phyloP scores from a whole-genome alignment of 2,329 filamentous ascomycete genomes.

The Colletotrichum navitas region DNA sequence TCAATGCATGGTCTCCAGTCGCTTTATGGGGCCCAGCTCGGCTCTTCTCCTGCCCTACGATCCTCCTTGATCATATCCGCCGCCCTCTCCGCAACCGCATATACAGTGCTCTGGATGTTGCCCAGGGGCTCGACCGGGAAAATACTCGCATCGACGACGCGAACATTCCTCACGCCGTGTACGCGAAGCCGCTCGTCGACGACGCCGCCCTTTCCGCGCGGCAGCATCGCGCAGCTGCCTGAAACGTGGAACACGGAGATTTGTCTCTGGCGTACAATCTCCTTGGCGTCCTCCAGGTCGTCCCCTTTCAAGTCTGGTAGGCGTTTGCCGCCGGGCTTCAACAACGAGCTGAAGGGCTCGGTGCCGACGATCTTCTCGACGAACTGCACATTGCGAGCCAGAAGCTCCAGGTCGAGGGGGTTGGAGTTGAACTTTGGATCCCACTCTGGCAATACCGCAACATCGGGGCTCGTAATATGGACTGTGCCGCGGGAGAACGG shows the following conservation, averaged over 20 bases:
- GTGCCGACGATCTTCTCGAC: conserved; percentile 54
- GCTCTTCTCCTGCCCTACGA: neutral
- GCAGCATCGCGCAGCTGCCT: conserved; percentile 64
- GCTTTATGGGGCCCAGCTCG: neutral
- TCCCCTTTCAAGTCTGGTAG: conserved; percentile 50
- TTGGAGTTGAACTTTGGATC: conserved; percentile 68
- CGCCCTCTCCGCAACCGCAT: conserved; percentile 56
- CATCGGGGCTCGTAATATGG: conserved; percentile 64
- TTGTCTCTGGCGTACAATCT: conserved; percentile 51
- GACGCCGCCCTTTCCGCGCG: conserved; percentile 58
- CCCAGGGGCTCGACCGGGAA: conserved; percentile 57
- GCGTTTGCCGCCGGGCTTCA: conserved; percentile 55
- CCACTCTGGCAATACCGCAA: conserved; percentile 60
- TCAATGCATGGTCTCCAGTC: neutral
- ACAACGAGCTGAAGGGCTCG: conserved; percentile 55
- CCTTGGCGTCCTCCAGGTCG: conserved; percentile 51
- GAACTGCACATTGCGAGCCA: conserved; percentile 59
- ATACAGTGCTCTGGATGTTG: conserved; percentile 50
- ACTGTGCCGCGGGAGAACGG: conserved; percentile 71
- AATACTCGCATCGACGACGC: conserved; percentile 60
- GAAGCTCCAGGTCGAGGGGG: conserved; percentile 67
- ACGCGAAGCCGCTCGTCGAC: conserved; percentile 58
- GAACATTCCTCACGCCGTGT: conserved; percentile 58
- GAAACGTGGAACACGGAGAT: conserved; percentile 60
- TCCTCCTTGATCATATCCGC: conserved; percentile 51